phyloP scores from a whole-genome alignment of 805 yeast species.

The Candida dendrica region DNA sequence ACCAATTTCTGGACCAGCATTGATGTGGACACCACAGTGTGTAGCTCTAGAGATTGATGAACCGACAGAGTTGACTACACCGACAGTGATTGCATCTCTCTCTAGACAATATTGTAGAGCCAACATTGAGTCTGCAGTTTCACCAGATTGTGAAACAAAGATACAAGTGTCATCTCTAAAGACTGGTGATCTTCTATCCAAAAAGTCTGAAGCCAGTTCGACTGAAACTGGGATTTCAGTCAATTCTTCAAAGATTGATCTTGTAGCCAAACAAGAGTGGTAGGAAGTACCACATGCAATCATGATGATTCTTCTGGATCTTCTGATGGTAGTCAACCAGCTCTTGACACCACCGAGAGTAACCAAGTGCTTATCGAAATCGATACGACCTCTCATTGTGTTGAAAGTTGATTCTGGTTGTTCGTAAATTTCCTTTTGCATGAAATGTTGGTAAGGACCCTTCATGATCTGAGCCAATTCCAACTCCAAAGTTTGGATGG shows the following conservation, averaged over 20 bases:
- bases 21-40: slow-evolving; percentile 98
- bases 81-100: slow-evolving; percentile 95
- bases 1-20: slow-evolving; percentile 99
- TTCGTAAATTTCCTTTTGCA: slow-evolving; percentile 98
- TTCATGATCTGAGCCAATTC: slow-evolving; percentile 97
- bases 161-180: slow-evolving; percentile 97
- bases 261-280: slow-evolving; percentile 95
- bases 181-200: slow-evolving; percentile 93
- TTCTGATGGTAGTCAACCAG: slow-evolving; percentile 80
- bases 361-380: slow-evolving; percentile 71
- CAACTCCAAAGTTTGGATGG: slow-evolving; percentile 93
- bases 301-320: slow-evolving; percentile 94
- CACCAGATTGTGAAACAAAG: slow-evolving; percentile 98
- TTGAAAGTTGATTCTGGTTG: slow-evolving; percentile 98
- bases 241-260: slow-evolving; percentile 93
- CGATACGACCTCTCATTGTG: slow-evolving; percentile 99
- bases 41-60: slow-evolving; percentile 95
- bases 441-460: slow-evolving; percentile 92
- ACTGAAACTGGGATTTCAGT: slow-evolving; percentile 92
- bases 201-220: slow-evolving; percentile 89
- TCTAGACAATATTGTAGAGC: slow-evolving; percentile 94
- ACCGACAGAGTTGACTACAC: slow-evolving; percentile 96
- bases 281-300: slow-evolving; percentile 99
- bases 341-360: slow-evolving; percentile 86
- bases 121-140: slow-evolving; percentile 94